These are phyloP conservation scores for Aureobasidium vineae DNA, from an alignment of 2,329 filamentous ascomycete genomes.

Conservation along the genomic window DNA sequence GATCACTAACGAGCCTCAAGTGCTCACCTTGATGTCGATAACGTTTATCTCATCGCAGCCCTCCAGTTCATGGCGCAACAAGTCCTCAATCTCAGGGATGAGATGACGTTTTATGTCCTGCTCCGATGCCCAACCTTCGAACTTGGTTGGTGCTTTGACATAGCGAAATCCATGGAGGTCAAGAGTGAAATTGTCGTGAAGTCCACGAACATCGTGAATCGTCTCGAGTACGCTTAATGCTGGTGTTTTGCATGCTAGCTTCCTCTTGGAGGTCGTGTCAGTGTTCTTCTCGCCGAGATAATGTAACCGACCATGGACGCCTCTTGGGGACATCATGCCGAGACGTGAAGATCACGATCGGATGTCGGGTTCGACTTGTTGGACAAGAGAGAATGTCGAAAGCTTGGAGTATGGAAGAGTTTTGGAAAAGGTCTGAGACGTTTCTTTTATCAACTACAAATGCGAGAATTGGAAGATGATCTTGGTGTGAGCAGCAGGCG, in stretches of 20 bases:
- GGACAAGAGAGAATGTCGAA: no score
- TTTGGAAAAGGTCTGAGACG: not conserved
- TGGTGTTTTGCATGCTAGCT: not conserved
- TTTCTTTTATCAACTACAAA: not conserved
- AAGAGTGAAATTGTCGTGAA: conserved; percentile 29
- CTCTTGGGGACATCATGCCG: conserved; percentile 6
- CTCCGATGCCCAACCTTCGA: conserved; percentile 30
- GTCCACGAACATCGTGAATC: conserved; percentile 31
- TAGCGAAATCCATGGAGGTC: conserved; percentile 33
- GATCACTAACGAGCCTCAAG: not conserved
- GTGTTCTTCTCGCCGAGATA: conserved; percentile 27
- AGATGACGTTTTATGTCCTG: conserved; percentile 29
- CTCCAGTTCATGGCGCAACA: conserved; percentile 32
- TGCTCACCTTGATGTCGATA: conserved; percentile 30
- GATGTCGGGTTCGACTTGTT: not conserved
- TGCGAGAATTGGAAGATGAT: not conserved
- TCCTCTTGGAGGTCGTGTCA: not conserved
- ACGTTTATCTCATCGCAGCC: conserved; percentile 35
- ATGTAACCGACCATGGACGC: conserved; percentile 32
- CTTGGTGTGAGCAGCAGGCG: not conserved
- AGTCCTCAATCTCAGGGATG: conserved; percentile 30
- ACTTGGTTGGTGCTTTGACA: conserved; percentile 29
- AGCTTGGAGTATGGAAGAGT: not conserved
- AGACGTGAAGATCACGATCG: not conserved
- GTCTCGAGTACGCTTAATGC: conserved; percentile 30